A percentile compares a stretch with the other conserved stretches of the same genome.
Evolutionary conservation across 2,329 filamentous ascomycete genomes (phyloP).

Genomic region (Emmonsiellopsis sp.): DNA sequence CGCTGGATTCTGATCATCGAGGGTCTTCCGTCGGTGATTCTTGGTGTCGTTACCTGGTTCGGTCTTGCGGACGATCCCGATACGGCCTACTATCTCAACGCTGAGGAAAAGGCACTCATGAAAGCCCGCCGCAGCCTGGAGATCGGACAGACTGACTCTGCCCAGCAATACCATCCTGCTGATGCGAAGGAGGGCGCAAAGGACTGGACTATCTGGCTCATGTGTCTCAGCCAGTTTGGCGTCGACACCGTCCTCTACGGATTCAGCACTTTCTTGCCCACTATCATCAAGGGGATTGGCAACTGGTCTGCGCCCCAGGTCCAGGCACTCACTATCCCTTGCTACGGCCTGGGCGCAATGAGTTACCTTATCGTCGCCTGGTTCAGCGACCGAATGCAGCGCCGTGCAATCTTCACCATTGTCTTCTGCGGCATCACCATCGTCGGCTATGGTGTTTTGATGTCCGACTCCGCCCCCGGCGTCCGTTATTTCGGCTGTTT

Average conservation of each 20-base stretch:
- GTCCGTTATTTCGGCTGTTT: constrained; percentile 70
- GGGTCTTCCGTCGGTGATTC: constrained; percentile 47
- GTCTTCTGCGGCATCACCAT: constrained; percentile 54
- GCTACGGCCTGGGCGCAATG: constrained; percentile 62
- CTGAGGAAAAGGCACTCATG: constrained; percentile 52
- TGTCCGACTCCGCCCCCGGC: constrained; percentile 49
- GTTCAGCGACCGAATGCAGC: constrained; percentile 58
- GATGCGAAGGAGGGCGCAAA: constrained; percentile 59
- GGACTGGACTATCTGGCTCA: constrained; percentile 69
- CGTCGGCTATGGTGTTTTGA: constrained; percentile 58
- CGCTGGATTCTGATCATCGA: constrained; percentile 57
- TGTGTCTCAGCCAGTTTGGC: constrained; percentile 61
- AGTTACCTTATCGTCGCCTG: constrained; percentile 58
- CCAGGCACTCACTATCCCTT: constrained; percentile 69
- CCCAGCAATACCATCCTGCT: constrained; percentile 46
- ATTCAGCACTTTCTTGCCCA: constrained; percentile 68
- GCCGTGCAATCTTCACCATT: constrained; percentile 55
- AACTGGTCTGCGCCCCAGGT: constrained; percentile 54
- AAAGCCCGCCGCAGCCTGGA: constrained; percentile 40
- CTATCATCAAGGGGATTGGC: constrained; percentile 64
- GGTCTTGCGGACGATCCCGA: constrained; percentile 58
- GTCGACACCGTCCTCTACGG: constrained; percentile 70
- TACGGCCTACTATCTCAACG: constrained; percentile 51
- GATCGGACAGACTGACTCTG: constrained; percentile 39
- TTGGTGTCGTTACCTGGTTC: constrained; percentile 48